phyloP scores from a whole-genome alignment of 768 basidiomycete species.

The Mycena galopus region DNA sequence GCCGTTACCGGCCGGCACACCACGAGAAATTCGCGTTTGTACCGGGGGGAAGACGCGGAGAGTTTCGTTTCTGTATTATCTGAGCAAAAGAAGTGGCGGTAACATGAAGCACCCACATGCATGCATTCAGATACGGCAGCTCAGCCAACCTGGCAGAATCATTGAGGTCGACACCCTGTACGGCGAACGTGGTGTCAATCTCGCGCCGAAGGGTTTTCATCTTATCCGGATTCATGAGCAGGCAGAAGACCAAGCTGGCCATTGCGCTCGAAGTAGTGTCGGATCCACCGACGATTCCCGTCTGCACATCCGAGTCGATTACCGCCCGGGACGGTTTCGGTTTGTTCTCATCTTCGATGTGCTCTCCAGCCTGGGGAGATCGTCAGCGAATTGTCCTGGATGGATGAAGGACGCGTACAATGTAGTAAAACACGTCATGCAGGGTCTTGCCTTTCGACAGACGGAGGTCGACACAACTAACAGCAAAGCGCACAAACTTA shows the following conservation, averaged over 20 bases:
- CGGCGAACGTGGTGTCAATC: not conserved
- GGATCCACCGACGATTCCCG: conserved; percentile 18
- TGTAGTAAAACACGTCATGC: conserved; percentile 4
- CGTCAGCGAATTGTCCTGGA: not conserved
- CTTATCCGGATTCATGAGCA: conserved; percentile 7
- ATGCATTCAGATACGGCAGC: conserved; percentile 10
- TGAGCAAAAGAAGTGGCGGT: not conserved
- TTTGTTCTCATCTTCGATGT: conserved; percentile 13
- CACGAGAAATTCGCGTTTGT: conserved; percentile 12
- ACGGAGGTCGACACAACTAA: not conserved
- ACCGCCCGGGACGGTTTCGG: not conserved
- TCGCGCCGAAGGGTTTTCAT: not conserved
- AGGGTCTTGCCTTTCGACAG: not conserved
- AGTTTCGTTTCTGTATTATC: not conserved
- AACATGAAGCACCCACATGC: conserved; percentile 1
- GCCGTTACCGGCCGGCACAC: conserved; percentile 5
- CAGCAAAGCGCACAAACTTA: not conserved
- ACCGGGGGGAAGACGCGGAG: conserved; percentile 23
- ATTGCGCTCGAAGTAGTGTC: conserved; percentile 10
- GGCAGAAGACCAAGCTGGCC: conserved; percentile 14
- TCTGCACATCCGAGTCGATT: conserved; percentile 17
- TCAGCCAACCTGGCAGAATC: conserved; percentile 6
- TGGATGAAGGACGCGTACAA: not conserved
- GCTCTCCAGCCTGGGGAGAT: not conserved
- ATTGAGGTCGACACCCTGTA: not conserved